A percentile compares a stretch with the other conserved stretches of the same genome.
These are phyloP conservation scores for Tulasnella sp. DNA, from an alignment of 768 basidiomycete genomes.

Conservation along the genomic window DNA sequence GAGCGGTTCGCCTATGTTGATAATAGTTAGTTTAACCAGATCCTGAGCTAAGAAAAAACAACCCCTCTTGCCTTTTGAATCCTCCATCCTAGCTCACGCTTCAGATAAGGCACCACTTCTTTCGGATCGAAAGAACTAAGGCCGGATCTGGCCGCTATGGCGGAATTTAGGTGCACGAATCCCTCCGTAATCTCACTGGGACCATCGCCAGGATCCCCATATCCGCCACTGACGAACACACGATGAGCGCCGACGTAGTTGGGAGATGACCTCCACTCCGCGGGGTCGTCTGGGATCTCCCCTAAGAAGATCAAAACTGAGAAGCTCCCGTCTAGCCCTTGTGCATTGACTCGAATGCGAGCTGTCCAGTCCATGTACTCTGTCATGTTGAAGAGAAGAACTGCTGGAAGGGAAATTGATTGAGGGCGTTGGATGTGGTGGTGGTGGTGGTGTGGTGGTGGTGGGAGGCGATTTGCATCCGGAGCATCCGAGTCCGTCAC, in stretches of 20 bases:
- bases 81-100: conserved; percentile 50
- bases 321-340: conserved; percentile 51
- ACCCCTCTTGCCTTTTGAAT: conserved; percentile 46
- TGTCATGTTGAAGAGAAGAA: background rate
- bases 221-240: conserved; percentile 49
- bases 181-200: conserved; percentile 46
- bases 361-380: conserved; percentile 49
- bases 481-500: background rate
- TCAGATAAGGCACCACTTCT: conserved; percentile 51
- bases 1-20: background rate
- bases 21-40: background rate
- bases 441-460: background rate
- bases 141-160: conserved; percentile 40
- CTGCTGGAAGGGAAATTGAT: background rate
- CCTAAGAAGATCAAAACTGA: conserved; percentile 56
- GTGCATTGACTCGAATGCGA: conserved; percentile 50
- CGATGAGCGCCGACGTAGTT: conserved; percentile 52
- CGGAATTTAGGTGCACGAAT: conserved; percentile 52
- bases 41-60: background rate
- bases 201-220: conserved; percentile 43
- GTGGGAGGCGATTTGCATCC: background rate
- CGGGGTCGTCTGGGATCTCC: conserved; percentile 46
- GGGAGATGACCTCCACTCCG: conserved; percentile 46
- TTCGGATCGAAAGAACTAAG: conserved; percentile 47
- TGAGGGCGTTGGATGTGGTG: background rate